Percentiles rank a stretch among this genome's conserved stretches.
Conservation (phyloP, 2,329 filamentous ascomycete species). For the Hypocrella siamensis region DNA sequence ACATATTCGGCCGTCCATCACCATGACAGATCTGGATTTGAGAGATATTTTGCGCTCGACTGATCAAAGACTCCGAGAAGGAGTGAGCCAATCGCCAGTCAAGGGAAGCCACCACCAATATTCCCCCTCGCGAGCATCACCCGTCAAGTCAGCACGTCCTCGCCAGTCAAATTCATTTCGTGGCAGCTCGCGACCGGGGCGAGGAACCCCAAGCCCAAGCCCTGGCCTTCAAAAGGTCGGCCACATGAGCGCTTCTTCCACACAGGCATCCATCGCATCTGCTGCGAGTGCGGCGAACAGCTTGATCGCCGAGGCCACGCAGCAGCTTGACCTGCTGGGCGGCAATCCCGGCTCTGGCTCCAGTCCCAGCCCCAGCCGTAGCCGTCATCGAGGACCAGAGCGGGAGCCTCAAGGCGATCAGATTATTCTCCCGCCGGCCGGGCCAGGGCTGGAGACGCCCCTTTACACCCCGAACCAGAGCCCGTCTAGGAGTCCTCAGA, state of each 20-base stretch:
- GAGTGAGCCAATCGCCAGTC: slow-evolving; percentile 14
- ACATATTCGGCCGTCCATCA: slow-evolving; percentile 10
- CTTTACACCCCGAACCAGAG: slow-evolving; percentile 5
- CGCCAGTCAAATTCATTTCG: slow-evolving; percentile 3
- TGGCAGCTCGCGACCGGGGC: slow-evolving; percentile 5
- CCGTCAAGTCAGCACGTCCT: slow-evolving; percentile 8
- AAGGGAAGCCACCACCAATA: slow-evolving; percentile 9
- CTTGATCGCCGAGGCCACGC: slow-evolving; percentile 19
- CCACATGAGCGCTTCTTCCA: slow-evolving; percentile 7
- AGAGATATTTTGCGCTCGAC: slow-evolving; percentile 36
- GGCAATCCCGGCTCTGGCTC: no score
- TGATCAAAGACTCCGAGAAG: slow-evolving; percentile 31
- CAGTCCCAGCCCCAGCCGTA: slow-evolving; percentile 33
- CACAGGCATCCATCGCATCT: slow-evolving; percentile 13
- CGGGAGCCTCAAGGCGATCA: slow-evolving; percentile 10
- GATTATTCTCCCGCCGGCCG: slow-evolving; percentile 3
- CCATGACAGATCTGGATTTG: slow-evolving; percentile 30
- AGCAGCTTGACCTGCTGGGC: slow-evolving; percentile 18
- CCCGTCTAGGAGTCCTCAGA: not conserved
- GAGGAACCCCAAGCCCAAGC: slow-evolving; percentile 11
- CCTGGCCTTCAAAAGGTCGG: slow-evolving; percentile 14
- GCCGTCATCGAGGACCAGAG: slow-evolving; percentile 15
- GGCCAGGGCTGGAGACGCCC: slow-evolving; percentile 4
- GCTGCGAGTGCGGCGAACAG: slow-evolving; percentile 23
- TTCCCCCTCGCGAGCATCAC: slow-evolving; percentile 9